Evolutionary conservation across 2,329 filamentous ascomycete genomes (phyloP).

Genomic region (Sporothrix mexicana): DNA sequence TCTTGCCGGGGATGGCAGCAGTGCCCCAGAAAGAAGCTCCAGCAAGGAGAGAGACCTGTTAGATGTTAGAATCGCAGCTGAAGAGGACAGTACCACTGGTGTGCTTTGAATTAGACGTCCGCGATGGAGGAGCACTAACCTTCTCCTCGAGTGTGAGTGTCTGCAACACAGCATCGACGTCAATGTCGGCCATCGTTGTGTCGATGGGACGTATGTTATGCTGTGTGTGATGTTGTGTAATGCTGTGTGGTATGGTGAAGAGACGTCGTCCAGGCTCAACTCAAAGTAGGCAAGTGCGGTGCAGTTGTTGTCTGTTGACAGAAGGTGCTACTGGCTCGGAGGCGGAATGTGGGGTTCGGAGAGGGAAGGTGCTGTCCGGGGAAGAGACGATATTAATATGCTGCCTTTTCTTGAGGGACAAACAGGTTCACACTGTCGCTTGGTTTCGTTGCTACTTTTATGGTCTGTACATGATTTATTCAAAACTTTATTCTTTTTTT

Average conservation of each 20-base stretch:
- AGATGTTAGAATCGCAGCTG: no score
- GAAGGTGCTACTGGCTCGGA: background rate
- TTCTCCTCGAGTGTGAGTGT: conserved; percentile 1
- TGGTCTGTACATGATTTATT: no score
- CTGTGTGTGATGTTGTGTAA: no score
- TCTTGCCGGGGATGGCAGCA: conserved; percentile 18
- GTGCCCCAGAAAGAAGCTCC: conserved; percentile 21
- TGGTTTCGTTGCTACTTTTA: no score
- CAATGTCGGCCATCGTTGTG: background rate
- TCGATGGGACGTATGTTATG: no score
- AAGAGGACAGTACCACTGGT: background rate
- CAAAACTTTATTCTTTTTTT: background rate
- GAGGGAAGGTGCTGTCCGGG: background rate
- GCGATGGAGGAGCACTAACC: background rate
- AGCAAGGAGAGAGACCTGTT: background rate
- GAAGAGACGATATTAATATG: conserved; percentile 1
- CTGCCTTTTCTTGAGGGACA: background rate
- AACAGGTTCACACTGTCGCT: background rate
- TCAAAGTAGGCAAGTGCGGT: background rate
- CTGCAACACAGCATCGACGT: background rate
- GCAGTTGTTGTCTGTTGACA: background rate
- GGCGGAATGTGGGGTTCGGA: background rate
- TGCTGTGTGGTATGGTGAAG: no score
- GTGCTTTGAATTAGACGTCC: background rate
- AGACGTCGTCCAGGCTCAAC: background rate